Evolutionary conservation across 257 asterid genomes (phyloP), one percentile per base, ranked within the genome.

Genomic region (Jasminum sambac): DNA sequence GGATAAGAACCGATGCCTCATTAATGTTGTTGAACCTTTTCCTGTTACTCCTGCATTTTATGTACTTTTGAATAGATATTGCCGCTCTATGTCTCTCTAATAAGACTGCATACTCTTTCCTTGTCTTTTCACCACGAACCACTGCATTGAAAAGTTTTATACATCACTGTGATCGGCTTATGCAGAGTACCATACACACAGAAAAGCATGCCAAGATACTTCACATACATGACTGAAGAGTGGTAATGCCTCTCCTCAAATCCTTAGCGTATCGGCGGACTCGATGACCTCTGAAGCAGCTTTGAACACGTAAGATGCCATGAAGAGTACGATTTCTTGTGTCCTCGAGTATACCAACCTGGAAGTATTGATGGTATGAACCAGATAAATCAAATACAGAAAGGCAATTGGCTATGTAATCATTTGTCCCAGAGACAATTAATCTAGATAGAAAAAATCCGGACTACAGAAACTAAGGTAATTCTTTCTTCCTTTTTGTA

Each of bases 301-400:
- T 95, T 84, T 95, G 99, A 63, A 95, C 98, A 41, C 96, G 95
- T 76, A 91, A 81, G 76, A 91, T 84, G 66, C 96, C 99, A 79
- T 84, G 95, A 66, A 95, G 96, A 13, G 98, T 95, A 63, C 85
- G 92, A 74, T 89, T 95, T 81, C 99, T 84, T 71, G 96, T 95
- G 79, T 95, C 99, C 81, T 95, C 99, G 67, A 95, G 99, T 48
- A 87, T 86, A 43, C 99, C 99, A 72, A 95, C 84, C 99, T 95
- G 80, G 71, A 65, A 73, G 24, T 25, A 67, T 58, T 64, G 63
- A 68, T 36, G 50, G 30, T 25, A 72, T 30, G 40, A 65, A 21
- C 64, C 57, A 59, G 44, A 24, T 58, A 36, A 36, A 64, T 21
- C 16, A 63, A 62, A 69, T 39, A 72, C 19, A 68, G 66, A 63